Base-by-base conservation (phyloP, 2,329 filamentous ascomycete genomes). In the Sclerotinia glacialis region DNA sequence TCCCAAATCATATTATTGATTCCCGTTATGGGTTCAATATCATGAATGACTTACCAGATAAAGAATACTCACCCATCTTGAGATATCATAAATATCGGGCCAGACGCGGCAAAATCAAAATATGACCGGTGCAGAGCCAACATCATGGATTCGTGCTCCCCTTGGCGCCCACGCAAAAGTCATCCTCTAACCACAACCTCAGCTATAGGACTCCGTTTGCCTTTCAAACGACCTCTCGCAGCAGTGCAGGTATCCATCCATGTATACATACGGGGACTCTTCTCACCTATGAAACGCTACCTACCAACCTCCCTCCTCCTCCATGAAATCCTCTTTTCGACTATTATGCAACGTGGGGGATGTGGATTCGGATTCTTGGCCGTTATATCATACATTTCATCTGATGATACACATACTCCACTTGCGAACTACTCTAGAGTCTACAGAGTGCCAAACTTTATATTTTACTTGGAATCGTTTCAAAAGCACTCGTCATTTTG, bases 81-180 rank as follows among this genome's bases (percentile, higher is more conserved):
- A 53, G 50, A 53, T 53, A 53, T 53, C 28, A 34, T 7, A 34
- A 31, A 28, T 37, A 37, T 54, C 31, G 4, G 1, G 60, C 47
- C 47, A 63, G 31, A 28, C 60, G 60, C 60, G 60, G 60, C 60
- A 44, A 63, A 53, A 18, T 40, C 34, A 50, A 63, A 52, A 62
- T 34, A 50, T 44, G n/a, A n/a, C n/a, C n/a, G n/a, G n/a, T 37
- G 40, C 55, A 62, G 21, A 26, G 44, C 46, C 44, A 62, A 18
- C 54, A 58, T 3, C 31, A 9, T 14, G 52, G 52, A 54, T 54
- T 54, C 52, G 21, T 54, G 31, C 52, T n/a, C 28, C 52, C 21
- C 52, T 54, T 54, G 52, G 52, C 52, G 31, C 52, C 11, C 31
- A 54, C 23, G 52, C 52, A 37, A 54, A 54, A 37, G 52, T 37